Evolutionary conservation across 2,329 filamentous ascomycete genomes (phyloP), one percentile per base, ranked within the genome.

Genomic region (Phyllosticta paracitricarpa): DNA sequence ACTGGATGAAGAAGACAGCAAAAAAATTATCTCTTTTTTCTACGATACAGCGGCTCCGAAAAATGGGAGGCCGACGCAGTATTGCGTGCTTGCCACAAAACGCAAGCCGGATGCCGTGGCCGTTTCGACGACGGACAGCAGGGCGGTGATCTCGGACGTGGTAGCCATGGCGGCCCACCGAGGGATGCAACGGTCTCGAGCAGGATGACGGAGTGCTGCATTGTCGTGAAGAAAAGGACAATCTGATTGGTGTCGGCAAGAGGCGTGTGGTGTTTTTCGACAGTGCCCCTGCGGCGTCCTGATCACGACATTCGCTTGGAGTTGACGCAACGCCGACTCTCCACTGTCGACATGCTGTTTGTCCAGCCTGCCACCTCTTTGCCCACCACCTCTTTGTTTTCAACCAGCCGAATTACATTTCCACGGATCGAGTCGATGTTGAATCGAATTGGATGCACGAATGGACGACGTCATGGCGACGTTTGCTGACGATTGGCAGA

Each of bases 71-170:
- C 25, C 35, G 53, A 30, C 48, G 48, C 53, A n/a, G 30, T 35
- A 60, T 60, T 53, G 58, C 58, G 58, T 60, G 58, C 58, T 60
- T 60, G 57, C 57, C 57, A 58, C 57, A 51, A 2, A 22, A 26
- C 24, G 30, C n/a, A 26, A 58, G 33, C 52, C 52, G 57, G 28
- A 52, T 17, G 25, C 57, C 7, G 17, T 12, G 52, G 19, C 28
- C 52, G 25, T 35, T 19, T 40, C 25, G 53, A 28, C 28, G 19
- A 22, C 19, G 19, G 19, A 22, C 19, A 22, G 19, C 19, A 22
- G 19, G 19, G 19, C 19, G 58, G 52, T 25, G 28, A 60, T 54
- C 30, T 33, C 52, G 24, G 24, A 26, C 25, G 26, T 48, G 28
- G 24, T 12, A 51, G 33, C 33, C 19, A 52, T 25, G 8, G 24